phyloP scores from a whole-genome alignment of 2,329 filamentous ascomycete species.

The Stromatinia cepivora region DNA sequence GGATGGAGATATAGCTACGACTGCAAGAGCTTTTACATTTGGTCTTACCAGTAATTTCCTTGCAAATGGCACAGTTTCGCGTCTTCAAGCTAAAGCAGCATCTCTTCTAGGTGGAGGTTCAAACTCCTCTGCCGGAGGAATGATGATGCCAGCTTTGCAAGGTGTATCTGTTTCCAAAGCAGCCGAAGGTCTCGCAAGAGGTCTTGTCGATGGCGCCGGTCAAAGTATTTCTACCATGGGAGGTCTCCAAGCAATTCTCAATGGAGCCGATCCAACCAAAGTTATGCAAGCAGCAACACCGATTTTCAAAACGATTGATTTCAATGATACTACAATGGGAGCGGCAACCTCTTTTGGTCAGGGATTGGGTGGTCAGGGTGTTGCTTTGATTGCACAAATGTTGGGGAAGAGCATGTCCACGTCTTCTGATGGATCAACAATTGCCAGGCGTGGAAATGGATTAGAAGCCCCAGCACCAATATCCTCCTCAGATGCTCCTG shows the following conservation, averaged over 20 bases:
- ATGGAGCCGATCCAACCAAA: neutral
- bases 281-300: constrained; percentile 1
- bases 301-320: neutral
- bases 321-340: constrained; percentile 16
- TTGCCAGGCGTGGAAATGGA: neutral
- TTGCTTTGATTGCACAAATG: constrained; percentile 9
- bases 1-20: constrained; percentile 12
- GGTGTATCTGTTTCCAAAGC: constrained; percentile 16
- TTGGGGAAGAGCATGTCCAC: neutral
- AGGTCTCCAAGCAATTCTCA: constrained; percentile 18
- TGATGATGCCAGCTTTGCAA: constrained; percentile 7
- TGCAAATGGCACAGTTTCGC: constrained; percentile 16
- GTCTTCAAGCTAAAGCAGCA: constrained; percentile 12
- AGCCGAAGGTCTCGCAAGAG: constrained; percentile 17
- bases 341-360: constrained; percentile 20
- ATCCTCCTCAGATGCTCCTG: neutral
- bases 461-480: neutral
- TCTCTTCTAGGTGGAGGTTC: constrained; percentile 8
- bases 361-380: constrained; percentile 16
- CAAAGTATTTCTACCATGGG: constrained; percentile 18
- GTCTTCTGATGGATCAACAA: neutral
- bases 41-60: constrained; percentile 20
- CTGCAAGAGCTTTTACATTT: constrained; percentile 11
- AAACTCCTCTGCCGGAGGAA: constrained; percentile 4
- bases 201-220: constrained; percentile 17